Conservation (phyloP, 192 early-diverging fungal species). For the Cladochytrium replicatum region DNA sequence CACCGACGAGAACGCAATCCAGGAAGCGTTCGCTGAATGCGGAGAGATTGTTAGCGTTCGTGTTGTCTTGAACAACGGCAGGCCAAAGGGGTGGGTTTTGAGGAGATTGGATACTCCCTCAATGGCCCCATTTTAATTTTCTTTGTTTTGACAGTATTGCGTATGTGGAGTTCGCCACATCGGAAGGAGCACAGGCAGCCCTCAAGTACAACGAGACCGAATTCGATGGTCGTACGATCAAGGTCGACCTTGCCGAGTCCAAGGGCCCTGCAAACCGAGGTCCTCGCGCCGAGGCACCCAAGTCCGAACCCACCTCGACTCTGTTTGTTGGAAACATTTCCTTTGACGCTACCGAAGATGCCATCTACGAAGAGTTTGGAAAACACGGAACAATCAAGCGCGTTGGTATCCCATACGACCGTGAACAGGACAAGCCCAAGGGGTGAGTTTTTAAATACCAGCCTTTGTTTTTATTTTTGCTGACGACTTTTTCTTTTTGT, state of each 20-base stretch:
- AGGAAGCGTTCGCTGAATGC: conserved; percentile 48
- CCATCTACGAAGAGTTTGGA: conserved; percentile 39
- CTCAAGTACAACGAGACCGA: conserved; percentile 55
- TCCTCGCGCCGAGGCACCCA: conserved; percentile 28
- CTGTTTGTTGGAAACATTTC: conserved; percentile 75
- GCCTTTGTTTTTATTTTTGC: conserved; percentile 12
- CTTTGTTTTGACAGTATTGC: conserved; percentile 44
- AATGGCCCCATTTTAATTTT: background rate
- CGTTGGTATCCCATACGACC: conserved; percentile 64
- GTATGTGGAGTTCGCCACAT: conserved; percentile 74
- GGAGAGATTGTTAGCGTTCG: conserved; percentile 66
- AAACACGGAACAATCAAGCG: conserved; percentile 50
- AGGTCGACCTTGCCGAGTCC: conserved; percentile 61
- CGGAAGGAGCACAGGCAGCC: conserved; percentile 59
- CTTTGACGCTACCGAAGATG: conserved; percentile 57
- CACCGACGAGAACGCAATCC: conserved; percentile 54
- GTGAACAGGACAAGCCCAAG: conserved; percentile 60
- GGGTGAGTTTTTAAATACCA: conserved; percentile 36
- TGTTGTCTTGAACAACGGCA: conserved; percentile 62
- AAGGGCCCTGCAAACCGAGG: conserved; percentile 30
- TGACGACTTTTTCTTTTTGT: too few species aligned
- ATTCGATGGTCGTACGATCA: conserved; percentile 73
- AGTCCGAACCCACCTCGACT: conserved; percentile 50
- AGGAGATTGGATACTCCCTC: background rate
- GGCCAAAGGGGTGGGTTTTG: conserved; percentile 56